Conservation (phyloP, 2,329 filamentous ascomycete genomes). For the Pseudocercospora fuligena region DNA sequence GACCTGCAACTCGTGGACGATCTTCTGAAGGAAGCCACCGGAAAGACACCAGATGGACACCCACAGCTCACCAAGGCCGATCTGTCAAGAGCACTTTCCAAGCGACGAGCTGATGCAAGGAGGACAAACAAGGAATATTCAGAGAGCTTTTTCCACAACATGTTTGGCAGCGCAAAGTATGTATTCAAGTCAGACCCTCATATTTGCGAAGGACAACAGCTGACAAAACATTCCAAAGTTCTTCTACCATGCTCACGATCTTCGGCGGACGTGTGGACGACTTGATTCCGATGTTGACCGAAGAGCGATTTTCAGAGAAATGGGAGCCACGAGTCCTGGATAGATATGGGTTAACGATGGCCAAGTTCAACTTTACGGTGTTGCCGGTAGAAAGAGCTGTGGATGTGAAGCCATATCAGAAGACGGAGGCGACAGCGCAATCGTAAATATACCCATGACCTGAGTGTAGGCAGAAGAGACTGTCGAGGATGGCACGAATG, state of each 20-base stretch:
- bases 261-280: constrained; percentile 47
- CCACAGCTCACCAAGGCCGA: constrained; percentile 44
- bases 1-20: constrained; percentile 45
- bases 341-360: constrained; percentile 48
- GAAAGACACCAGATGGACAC: constrained; percentile 40
- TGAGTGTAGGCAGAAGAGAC: not conserved
- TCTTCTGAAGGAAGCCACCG: constrained; percentile 44
- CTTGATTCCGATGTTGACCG: constrained; percentile 46
- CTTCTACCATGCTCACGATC: constrained; percentile 50
- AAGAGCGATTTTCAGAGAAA: constrained; percentile 48
- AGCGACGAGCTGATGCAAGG: constrained; percentile 43
- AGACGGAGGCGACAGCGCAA: constrained; percentile 11
- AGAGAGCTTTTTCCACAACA: constrained; percentile 42
- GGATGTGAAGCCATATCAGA: constrained; percentile 37
- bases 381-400: constrained; percentile 47
- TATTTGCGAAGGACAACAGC: not conserved
- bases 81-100: constrained; percentile 42
- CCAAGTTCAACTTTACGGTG: constrained; percentile 49
- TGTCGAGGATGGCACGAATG: not conserved
- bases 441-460: not conserved
- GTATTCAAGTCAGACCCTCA: not conserved
- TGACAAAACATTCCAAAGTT: constrained; percentile 35
- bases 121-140: constrained; percentile 44
- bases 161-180: constrained; percentile 46
- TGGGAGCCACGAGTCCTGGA: constrained; percentile 48